Percentiles rank a stretch among this genome's conserved stretches.
phyloP scores from a whole-genome alignment of 2,329 filamentous ascomycete species.

The Paracoccidioides brasiliensis region DNA sequence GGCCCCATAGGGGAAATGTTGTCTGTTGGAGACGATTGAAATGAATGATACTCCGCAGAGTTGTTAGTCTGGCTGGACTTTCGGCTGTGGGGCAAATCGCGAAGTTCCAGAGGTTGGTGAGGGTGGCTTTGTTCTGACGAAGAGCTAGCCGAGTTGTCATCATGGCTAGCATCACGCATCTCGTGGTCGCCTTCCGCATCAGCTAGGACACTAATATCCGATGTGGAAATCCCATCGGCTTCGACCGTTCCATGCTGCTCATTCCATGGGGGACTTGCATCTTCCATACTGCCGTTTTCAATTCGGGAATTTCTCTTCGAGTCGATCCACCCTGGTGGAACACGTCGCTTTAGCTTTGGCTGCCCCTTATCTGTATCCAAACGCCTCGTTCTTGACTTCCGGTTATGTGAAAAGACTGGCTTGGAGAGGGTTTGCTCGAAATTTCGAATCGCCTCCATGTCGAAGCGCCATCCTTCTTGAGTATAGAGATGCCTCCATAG shows the following conservation, averaged over 20 bases:
- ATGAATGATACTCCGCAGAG: background rate
- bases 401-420: slow-evolving; percentile 19
- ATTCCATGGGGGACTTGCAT: slow-evolving; percentile 23
- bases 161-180: slow-evolving; percentile 28
- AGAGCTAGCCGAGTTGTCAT: slow-evolving; percentile 12
- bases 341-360: slow-evolving; percentile 41
- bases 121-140: slow-evolving; percentile 10
- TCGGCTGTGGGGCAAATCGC: slow-evolving; percentile 7
- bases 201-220: slow-evolving; percentile 7
- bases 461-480: slow-evolving; percentile 71
- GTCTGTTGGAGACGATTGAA: background rate
- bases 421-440: slow-evolving; percentile 47
- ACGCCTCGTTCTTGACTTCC: slow-evolving; percentile 35
- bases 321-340: slow-evolving; percentile 33
- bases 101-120: slow-evolving; percentile 13
- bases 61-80: slow-evolving; percentile 9
- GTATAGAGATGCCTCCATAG: slow-evolving; percentile 78
- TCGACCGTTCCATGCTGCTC: slow-evolving; percentile 38
- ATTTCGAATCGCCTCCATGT: slow-evolving; percentile 49
- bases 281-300: slow-evolving; percentile 9
- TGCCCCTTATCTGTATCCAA: slow-evolving; percentile 37
- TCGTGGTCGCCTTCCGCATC: slow-evolving; percentile 31
- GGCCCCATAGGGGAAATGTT: slow-evolving; percentile 15
- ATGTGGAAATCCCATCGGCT: slow-evolving; percentile 21
- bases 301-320: slow-evolving; percentile 19